Base-by-base conservation (phyloP, 148 eudicot species). In the Chenopodium quinoa region DNA sequence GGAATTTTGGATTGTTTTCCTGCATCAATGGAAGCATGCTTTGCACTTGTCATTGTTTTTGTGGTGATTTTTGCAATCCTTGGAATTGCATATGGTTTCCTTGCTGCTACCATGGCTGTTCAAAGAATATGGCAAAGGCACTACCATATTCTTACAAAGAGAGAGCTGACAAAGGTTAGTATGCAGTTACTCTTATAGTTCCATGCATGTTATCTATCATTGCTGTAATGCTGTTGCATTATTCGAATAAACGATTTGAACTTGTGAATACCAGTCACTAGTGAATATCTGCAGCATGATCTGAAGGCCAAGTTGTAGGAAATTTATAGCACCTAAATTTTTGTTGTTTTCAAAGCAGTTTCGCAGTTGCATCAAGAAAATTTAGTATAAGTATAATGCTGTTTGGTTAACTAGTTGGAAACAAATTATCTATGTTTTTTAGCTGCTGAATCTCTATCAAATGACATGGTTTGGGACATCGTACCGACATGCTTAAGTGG, bases 71-170 rank as follows among this genome's bases (percentile, higher is more conserved):
- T 94, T 76, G 98, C 93, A 67, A 90, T 94, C 54, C 97, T 94
- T 52, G 98, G 98, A 68, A 89, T 94, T 54, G 97, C 97, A 12
- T 94, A 94, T 84, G 95, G 97, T 78, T 90, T 94, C 79, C 91
- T 94, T 78, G 98, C 95, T 82, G 90, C 95, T 65, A 92, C 95
- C 69, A 89, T 92, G 97, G 92, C 92, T 80, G 75, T 93, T 62
- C 98, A 94, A 81, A 92, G 95, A 83, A 92, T 94, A 56, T 94
- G 97, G 98, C 98, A 93, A 85, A 91, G 97, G 83, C 98, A 94
- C 84, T 93, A 93, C 86, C 97, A 94, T 89, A 94, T 94, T 79
- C 95, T 92, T 77, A 90, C 97, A 34, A 94, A 94, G 88, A 91
- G 92, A 83, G 97, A 92, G 88, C 93, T 94, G 46, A 94, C 98